These are phyloP conservation scores for Leishmania turanica DNA, from an alignment of 208 protist species.

Conservation along the genomic window DNA sequence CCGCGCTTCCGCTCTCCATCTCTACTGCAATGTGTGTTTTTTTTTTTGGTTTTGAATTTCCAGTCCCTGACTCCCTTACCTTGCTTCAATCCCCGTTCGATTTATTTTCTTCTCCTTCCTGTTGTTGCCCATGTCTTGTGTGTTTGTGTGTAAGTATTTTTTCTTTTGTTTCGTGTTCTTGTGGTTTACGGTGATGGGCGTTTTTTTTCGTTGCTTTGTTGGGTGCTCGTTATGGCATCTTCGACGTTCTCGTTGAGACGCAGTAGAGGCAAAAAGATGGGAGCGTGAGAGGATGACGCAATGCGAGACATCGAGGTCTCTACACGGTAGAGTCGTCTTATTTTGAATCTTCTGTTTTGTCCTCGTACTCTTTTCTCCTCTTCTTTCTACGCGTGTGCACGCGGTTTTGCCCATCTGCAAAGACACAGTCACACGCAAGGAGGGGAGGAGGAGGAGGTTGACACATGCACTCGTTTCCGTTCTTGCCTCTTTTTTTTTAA, in stretches of 20 bases:
- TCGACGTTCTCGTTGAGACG: not conserved
- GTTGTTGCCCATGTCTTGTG: not conserved
- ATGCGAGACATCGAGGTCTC: not conserved
- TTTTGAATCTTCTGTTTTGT: not conserved
- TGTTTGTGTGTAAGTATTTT: not conserved
- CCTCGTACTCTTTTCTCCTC: not conserved
- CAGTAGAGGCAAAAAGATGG: not conserved
- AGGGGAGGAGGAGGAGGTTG: not conserved
- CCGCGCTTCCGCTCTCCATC: not conserved
- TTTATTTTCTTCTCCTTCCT: not conserved
- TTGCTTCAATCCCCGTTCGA: not conserved
- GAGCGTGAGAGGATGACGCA: not conserved
- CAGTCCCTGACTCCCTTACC: not conserved
- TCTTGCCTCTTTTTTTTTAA: not conserved
- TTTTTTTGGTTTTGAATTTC: not conserved
- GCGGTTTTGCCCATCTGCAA: not conserved
- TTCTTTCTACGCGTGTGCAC: not conserved
- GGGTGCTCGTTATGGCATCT: not conserved
- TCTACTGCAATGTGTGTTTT: not conserved
- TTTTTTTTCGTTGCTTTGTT: not conserved
- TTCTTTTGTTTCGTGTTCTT: not conserved
- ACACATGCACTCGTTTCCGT: not conserved
- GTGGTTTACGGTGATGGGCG: not conserved
- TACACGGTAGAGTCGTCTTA: not conserved
- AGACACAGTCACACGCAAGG: not conserved